Evolutionary conservation across 441 rosid species (phyloP).

Genomic region (Cnidoscolus chayamansa): DNA sequence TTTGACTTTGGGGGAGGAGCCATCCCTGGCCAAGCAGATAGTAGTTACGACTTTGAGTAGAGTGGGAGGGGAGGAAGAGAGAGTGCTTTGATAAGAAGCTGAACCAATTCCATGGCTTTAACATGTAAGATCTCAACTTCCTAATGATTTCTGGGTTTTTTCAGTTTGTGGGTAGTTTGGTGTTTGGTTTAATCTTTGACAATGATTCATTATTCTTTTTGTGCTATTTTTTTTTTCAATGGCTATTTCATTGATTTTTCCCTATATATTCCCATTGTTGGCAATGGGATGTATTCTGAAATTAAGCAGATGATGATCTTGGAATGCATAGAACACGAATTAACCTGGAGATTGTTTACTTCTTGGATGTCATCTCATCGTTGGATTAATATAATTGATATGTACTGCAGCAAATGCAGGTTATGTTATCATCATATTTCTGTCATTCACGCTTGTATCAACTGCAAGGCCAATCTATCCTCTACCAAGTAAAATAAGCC

Average conservation of each 20-base stretch:
- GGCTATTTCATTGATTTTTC: background rate
- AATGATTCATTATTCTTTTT: background rate
- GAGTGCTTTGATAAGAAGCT: background rate
- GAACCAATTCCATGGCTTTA: conserved; percentile 24
- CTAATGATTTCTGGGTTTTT: conserved; percentile 5
- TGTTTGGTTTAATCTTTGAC: background rate
- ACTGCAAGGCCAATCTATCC: conserved; percentile 72
- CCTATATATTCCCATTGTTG: background rate
- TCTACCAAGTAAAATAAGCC: conserved; percentile 59
- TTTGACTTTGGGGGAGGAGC: too few relatives aligned
- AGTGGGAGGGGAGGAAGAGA: background rate
- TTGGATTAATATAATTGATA: conserved; percentile 3
- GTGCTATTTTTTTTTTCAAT: background rate
- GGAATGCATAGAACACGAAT: background rate
- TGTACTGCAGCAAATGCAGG: conserved; percentile 34
- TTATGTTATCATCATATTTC: conserved; percentile 39
- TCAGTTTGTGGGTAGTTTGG: background rate
- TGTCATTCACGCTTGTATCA: conserved; percentile 41
- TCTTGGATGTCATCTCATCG: background rate
- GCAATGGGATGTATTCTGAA: too few relatives aligned
- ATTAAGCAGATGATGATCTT: background rate
- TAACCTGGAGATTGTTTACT: too few relatives aligned
- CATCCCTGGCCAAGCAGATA: too few relatives aligned
- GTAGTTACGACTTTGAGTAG: too few relatives aligned
- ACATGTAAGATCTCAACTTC: conserved; percentile 20